Percentiles rank a stretch among this genome's conserved stretches.
phyloP scores from a whole-genome alignment of 805 yeast species.

The Saturnispora serradocipensis region DNA sequence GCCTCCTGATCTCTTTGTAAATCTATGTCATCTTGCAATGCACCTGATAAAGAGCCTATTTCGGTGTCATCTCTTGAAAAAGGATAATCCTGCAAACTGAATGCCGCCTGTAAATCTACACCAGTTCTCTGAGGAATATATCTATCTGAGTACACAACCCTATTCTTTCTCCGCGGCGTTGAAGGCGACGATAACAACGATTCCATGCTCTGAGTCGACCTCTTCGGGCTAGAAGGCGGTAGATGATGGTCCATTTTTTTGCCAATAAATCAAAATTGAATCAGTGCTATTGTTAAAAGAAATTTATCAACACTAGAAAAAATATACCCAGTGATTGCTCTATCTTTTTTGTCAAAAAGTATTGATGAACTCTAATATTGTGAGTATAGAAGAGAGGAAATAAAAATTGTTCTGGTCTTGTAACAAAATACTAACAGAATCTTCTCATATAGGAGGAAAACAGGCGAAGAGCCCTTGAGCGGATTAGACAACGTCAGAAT shows the following conservation, averaged over 20 bases:
- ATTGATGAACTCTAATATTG: background rate
- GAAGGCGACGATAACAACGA: slow-evolving; percentile 26
- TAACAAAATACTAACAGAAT: background rate
- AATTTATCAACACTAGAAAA: background rate
- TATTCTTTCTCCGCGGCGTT: slow-evolving; percentile 40
- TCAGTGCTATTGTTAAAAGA: background rate
- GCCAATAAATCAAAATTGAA: background rate
- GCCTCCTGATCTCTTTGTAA: slow-evolving; percentile 70
- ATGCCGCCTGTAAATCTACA: slow-evolving; percentile 80
- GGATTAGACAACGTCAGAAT: slow-evolving; percentile 38
- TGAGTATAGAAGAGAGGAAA: background rate
- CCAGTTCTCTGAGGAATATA: slow-evolving; percentile 85
- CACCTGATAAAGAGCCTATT: background rate
- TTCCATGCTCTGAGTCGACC: background rate
- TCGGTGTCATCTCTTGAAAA: slow-evolving; percentile 1
- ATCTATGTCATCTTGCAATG: slow-evolving; percentile 45
- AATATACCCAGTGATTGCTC: background rate
- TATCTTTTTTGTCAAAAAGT: background rate
- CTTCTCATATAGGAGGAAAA: slow-evolving; percentile 43
- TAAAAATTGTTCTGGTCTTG: background rate
- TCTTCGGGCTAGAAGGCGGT: slow-evolving; percentile 9
- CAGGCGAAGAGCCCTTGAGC: slow-evolving; percentile 51
- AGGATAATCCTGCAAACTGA: slow-evolving; percentile 34
- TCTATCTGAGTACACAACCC: slow-evolving; percentile 64
- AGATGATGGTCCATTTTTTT: slow-evolving; percentile 1